Conservation (phyloP, 1,139 yeast genomes). For the Suhomyces atakaporum region DNA sequence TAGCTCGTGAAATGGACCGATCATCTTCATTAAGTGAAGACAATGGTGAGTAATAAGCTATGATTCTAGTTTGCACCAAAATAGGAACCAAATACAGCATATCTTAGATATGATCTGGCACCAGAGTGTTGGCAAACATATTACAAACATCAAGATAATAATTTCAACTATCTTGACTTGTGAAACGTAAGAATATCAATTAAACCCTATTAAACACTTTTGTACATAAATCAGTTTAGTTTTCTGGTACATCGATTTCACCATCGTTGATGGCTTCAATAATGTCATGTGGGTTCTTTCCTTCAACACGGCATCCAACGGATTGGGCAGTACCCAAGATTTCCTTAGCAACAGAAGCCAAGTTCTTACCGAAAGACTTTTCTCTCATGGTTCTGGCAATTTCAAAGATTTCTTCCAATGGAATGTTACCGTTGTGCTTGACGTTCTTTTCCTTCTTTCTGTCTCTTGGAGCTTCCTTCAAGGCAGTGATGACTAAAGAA, state of each 20-base stretch:
- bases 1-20: constrained; percentile 68
- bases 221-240: constrained; percentile 51
- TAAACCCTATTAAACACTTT: constrained; percentile 40
- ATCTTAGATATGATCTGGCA: constrained; percentile 51
- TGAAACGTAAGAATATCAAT: constrained; percentile 24
- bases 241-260: constrained; percentile 94
- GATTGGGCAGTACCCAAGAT: constrained; percentile 99
- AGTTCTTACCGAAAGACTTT: constrained; percentile 97
- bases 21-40: constrained; percentile 15
- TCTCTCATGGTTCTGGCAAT: constrained; percentile 97
- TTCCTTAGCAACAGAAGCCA: constrained; percentile 97
- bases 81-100: constrained; percentile 81
- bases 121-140: constrained; percentile 44
- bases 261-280: constrained; percentile 98
- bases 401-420: constrained; percentile 94
- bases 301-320: constrained; percentile 98
- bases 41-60: constrained; percentile 75
- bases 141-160: constrained; percentile 1
- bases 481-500: constrained; percentile 97
- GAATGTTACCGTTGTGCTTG: constrained; percentile 99
- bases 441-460: constrained; percentile 99
- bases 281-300: constrained; percentile 99
- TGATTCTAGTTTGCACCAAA: constrained; percentile 91
- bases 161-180: constrained; percentile 7
- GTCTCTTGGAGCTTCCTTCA: constrained; percentile 99